These are phyloP conservation scores for Lathyrus tuberosus DNA, from an alignment of 306 rosid species.

Conservation along the genomic window DNA sequence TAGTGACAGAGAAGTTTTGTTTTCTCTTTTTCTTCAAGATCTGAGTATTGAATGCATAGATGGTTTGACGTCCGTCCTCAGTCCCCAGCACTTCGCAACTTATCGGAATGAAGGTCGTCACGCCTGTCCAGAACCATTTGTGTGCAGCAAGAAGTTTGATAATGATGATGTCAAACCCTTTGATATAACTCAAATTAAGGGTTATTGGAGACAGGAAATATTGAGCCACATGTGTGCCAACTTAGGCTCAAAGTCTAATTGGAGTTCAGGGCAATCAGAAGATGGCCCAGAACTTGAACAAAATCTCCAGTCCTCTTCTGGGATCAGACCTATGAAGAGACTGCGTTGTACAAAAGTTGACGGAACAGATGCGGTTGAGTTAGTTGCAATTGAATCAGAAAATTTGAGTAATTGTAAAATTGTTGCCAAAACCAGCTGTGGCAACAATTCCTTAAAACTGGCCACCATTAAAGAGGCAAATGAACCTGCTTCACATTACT, in stretches of 20 bases:
- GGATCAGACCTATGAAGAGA: conserved; percentile 67
- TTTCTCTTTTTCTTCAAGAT: conserved; percentile 95
- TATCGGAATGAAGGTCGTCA: conserved; percentile 60
- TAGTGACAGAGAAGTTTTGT: conserved; percentile 94
- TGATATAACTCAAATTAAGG: conserved; percentile 75
- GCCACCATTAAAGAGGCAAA: conserved; percentile 35
- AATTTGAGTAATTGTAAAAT: conserved; percentile 23
- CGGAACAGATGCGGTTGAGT: conserved; percentile 38
- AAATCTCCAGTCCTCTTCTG: conserved; percentile 31
- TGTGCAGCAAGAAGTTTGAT: conserved; percentile 67
- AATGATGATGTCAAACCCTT: conserved; percentile 70
- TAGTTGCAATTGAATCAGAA: conserved; percentile 13
- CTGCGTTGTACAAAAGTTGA: conserved; percentile 41
- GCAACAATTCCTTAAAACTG: conserved; percentile 29
- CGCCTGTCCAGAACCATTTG: conserved; percentile 59
- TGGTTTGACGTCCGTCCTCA: conserved; percentile 87
- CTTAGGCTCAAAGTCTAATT: conserved; percentile 49
- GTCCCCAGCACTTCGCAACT: conserved; percentile 73
- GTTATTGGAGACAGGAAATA: conserved; percentile 89
- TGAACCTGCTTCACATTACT: conserved; percentile 32
- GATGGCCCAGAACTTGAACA: conserved; percentile 50
- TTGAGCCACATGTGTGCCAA: conserved; percentile 58
- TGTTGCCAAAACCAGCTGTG: conserved; percentile 37
- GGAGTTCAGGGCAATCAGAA: conserved; percentile 50
- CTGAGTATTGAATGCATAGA: conserved; percentile 97